Conservation (phyloP, 2,329 filamentous ascomycete species). For the Elsinoe arachidis region DNA sequence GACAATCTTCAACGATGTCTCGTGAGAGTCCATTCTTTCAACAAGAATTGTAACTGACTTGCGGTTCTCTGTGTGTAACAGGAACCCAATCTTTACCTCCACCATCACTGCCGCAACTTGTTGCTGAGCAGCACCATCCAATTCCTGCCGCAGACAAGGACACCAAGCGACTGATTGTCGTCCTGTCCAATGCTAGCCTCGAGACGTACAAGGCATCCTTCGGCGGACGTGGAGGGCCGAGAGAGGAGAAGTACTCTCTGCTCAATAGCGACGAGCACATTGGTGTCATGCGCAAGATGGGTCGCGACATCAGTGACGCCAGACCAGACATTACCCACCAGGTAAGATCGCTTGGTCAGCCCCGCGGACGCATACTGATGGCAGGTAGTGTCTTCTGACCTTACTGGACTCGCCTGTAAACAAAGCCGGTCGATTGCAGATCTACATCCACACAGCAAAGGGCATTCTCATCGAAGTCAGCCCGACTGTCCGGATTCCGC, state of each 20-base stretch:
- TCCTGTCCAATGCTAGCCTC: slow-evolving; percentile 91
- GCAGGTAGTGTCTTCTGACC: slow-evolving; percentile 77
- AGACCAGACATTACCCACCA: slow-evolving; percentile 97
- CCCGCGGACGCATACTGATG: background rate
- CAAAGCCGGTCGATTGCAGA: slow-evolving; percentile 94
- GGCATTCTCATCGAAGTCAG: slow-evolving; percentile 96
- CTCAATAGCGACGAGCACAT: slow-evolving; percentile 99
- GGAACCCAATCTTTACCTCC: slow-evolving; percentile 90
- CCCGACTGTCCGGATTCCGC: slow-evolving; percentile 92
- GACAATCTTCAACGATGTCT: slow-evolving; percentile 15
- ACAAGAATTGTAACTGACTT: slow-evolving; percentile 19
- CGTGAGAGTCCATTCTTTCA: slow-evolving; percentile 17
- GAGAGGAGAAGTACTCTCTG: slow-evolving; percentile 93
- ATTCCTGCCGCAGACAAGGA: slow-evolving; percentile 84
- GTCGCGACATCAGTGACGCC: slow-evolving; percentile 94
- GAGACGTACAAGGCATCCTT: slow-evolving; percentile 88
- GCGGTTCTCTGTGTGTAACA: slow-evolving; percentile 10
- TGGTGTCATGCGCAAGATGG: slow-evolving; percentile 99
- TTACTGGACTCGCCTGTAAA: slow-evolving; percentile 97
- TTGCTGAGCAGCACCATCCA: slow-evolving; percentile 82
- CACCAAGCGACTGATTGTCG: slow-evolving; percentile 83
- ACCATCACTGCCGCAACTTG: slow-evolving; percentile 79
- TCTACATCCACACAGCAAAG: slow-evolving; percentile 97
- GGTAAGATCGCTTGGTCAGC: slow-evolving; percentile 47
- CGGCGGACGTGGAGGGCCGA: slow-evolving; percentile 49